A percentile compares a stretch with the other conserved stretches of the same genome.
These are phyloP conservation scores for Chenopodium formosanum DNA, from an alignment of 148 eudicot species.

Conservation along the genomic window DNA sequence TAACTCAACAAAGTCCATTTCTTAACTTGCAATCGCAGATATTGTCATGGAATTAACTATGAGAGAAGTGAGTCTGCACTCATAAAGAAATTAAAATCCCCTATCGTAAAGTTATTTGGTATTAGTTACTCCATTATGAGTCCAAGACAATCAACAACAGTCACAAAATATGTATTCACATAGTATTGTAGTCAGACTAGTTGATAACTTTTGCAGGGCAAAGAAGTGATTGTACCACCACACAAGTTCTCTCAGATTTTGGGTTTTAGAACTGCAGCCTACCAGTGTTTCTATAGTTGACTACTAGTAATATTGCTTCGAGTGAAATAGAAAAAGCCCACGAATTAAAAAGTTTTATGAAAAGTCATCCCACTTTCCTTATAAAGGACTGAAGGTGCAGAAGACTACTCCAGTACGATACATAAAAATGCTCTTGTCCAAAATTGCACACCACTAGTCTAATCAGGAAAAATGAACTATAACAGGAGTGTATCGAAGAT, in stretches of 20 bases:
- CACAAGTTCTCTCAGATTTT: background rate
- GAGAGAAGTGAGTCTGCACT: background rate
- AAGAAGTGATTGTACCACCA: background rate
- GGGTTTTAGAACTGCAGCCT: background rate
- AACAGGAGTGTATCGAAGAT: background rate
- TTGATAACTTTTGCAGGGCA: background rate
- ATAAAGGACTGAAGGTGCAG: background rate
- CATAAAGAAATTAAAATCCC: background rate
- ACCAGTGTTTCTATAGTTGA: background rate
- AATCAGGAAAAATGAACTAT: background rate
- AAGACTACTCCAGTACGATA: background rate
- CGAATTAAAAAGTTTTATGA: background rate
- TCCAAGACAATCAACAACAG: background rate
- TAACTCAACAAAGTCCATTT: background rate
- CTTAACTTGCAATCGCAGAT: background rate
- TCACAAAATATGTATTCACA: too few species aligned
- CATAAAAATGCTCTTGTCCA: background rate
- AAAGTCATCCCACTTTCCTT: background rate
- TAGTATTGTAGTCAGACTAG: background rate
- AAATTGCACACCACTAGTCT: background rate
- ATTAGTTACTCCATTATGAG: background rate
- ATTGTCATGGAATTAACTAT: background rate
- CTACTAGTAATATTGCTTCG: background rate
- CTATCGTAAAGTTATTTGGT: background rate
- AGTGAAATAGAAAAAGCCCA: background rate